Conservation (phyloP, 208 protist genomes). For the Acanthamoeba royreba region DNA sequence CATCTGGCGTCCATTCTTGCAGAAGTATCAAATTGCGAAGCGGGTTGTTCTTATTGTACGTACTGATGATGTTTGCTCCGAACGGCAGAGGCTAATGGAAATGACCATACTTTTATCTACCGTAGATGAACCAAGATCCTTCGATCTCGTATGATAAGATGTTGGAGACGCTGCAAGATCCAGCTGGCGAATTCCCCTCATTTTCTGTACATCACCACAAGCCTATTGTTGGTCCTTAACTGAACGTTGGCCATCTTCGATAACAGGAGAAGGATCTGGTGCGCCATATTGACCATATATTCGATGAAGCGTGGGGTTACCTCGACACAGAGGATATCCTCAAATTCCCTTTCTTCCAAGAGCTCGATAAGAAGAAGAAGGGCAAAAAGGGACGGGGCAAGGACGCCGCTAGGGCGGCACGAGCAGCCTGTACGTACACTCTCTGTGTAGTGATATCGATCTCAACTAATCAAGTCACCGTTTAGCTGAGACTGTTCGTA, state of each 20-base stretch:
- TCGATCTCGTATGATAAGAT: not conserved
- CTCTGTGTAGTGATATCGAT: not conserved
- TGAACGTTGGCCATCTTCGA: not conserved
- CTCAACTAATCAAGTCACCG: no score
- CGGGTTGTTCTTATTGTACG: not conserved
- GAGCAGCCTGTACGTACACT: not conserved
- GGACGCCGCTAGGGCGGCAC: not conserved
- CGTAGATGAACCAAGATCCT: slow-evolving; percentile 2
- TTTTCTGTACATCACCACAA: not conserved
- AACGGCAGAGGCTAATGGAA: not conserved
- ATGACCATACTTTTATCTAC: not conserved
- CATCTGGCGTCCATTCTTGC: not conserved
- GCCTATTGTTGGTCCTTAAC: not conserved
- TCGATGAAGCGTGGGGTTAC: not conserved
- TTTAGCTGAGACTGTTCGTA: not conserved
- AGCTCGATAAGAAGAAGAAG: slow-evolving; percentile 9
- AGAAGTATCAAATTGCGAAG: not conserved
- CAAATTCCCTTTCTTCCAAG: slow-evolving; percentile 21
- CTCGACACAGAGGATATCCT: slow-evolving; percentile 15
- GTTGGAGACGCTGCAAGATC: not conserved
- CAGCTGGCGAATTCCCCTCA: not conserved
- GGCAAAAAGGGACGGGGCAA: slow-evolving; percentile 13
- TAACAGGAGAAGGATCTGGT: not conserved
- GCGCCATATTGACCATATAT: not conserved
- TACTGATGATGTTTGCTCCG: not conserved